Base-by-base conservation (phyloP, 2,329 filamentous ascomycete species). In the Trichoderma guizhouense region DNA sequence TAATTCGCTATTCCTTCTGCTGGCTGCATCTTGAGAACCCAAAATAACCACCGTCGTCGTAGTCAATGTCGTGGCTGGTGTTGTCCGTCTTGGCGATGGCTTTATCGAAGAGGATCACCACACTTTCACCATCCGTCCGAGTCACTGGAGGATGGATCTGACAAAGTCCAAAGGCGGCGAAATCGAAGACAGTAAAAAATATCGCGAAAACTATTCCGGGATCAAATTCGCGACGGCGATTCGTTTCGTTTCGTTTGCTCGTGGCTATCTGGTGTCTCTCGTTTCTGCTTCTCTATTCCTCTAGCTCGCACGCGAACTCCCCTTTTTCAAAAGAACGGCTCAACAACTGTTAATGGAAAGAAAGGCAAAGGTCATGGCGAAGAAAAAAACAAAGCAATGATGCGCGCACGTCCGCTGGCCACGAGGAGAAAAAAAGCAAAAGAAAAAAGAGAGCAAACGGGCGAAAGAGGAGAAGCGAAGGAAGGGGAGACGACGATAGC, bases 281-380 rank as follows among this genome's bases (percentile, higher is more conserved):
- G 68, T 64, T 34, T 65, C 61, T 24, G 62, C 61, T 47, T 47
- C 36, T 65, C 36, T 58, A 15, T 43, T 55, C 36, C 9, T 57
- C 32, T 43, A 39, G 39, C 21, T 68, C 28, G 26, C 34, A 47
- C 34, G 34, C 32, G 21, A 53, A 60, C 28, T 36, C 36, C 69
- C 53, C 36, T 65, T 51, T 53, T 51, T 53, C 18, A 14, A 51
- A 73, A 67, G 72, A 74, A 69, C 61, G 71, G 71, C 71, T 74
- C 63, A 68, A 69, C 65, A 60, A 53, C 9, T 68, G 24, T 58
- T 21, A 69, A 62, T n/a, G 18, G 61, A 72, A 32, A 15, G 47
- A 39, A 70, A 66, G 30, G 64, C 69, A 63, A 71, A 69, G 71
- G 65, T 73, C 75, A 77, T 76, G 71, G 65, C 75, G 74, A 76